Percentiles rank a stretch among this genome's conserved stretches.
These are phyloP conservation scores for Reutealis trisperma DNA, from an alignment of 345 rosid species.

Conservation along the genomic window DNA sequence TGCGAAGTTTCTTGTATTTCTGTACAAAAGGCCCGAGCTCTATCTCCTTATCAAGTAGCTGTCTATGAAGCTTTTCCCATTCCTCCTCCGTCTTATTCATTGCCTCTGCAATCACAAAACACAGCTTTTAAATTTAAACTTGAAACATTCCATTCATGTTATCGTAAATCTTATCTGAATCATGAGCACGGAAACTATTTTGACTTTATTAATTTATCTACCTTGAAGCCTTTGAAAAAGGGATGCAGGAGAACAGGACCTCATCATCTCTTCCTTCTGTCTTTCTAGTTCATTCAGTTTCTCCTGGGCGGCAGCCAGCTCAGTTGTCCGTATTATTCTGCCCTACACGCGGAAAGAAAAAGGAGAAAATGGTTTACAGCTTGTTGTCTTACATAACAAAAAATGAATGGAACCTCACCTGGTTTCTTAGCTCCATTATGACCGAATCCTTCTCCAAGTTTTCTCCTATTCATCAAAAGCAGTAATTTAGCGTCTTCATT, in stretches of 20 bases:
- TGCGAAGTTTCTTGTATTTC: conserved; percentile 78
- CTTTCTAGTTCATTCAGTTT: conserved; percentile 74
- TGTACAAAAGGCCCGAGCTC: conserved; percentile 63
- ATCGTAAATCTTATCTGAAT: background rate
- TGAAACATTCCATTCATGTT: too few relatives aligned
- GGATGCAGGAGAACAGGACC: conserved; percentile 65
- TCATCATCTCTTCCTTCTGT: conserved; percentile 69
- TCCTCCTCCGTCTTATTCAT: conserved; percentile 72
- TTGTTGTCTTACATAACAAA: background rate
- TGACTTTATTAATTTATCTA: conserved; percentile 15
- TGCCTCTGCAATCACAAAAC: conserved; percentile 48
- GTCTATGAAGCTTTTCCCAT: conserved; percentile 63
- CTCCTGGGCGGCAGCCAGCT: conserved; percentile 85
- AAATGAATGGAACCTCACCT: conserved; percentile 42
- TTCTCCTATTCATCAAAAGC: conserved; percentile 44
- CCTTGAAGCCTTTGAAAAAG: conserved; percentile 79
- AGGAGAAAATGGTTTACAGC: background rate
- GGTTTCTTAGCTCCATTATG: conserved; percentile 79
- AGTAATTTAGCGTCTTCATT: conserved; percentile 11
- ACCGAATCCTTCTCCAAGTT: conserved; percentile 89
- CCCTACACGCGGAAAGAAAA: conserved; percentile 47
- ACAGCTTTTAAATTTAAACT: background rate
- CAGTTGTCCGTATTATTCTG: conserved; percentile 84
- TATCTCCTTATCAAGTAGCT: conserved; percentile 70
- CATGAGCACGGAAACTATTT: background rate